A percentile compares a stretch with the other conserved stretches of the same genome.
These are phyloP conservation scores for Yamadazyma epiphylla DNA, from an alignment of 1,139 yeast species.

Conservation along the genomic window DNA sequence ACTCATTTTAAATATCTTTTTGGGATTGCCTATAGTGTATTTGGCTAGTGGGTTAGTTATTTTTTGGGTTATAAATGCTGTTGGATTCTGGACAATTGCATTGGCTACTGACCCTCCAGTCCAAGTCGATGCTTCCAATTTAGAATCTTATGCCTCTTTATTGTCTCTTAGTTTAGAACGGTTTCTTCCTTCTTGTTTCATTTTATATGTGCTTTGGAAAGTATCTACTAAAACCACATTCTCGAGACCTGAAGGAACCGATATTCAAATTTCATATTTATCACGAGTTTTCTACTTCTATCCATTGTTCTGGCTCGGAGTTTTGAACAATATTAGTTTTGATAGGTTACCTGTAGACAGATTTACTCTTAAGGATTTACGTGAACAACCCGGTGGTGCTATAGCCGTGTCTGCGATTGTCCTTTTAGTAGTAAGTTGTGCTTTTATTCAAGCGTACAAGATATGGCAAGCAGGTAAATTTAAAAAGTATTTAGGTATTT, in stretches of 20 bases:
- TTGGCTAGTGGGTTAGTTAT: slow-evolving; percentile 52
- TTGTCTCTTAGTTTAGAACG: slow-evolving; percentile 72
- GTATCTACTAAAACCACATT: slow-evolving; percentile 43
- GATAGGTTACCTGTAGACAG: slow-evolving; percentile 87
- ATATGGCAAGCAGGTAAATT: slow-evolving; percentile 82
- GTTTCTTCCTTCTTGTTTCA: slow-evolving; percentile 70
- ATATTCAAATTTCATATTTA: slow-evolving; percentile 30
- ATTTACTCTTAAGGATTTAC: slow-evolving; percentile 65
- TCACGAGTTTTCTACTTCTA: slow-evolving; percentile 67
- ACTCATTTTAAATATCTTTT: slow-evolving; percentile 51
- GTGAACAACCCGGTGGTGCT: slow-evolving; percentile 73
- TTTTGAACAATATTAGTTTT: slow-evolving; percentile 81
- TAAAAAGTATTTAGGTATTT: slow-evolving; percentile 50
- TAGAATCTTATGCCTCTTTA: slow-evolving; percentile 54
- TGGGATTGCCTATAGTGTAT: slow-evolving; percentile 59
- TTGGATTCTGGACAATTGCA: slow-evolving; percentile 86
- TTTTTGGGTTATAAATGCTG: slow-evolving; percentile 58
- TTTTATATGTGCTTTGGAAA: slow-evolving; percentile 71
- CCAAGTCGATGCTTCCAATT: slow-evolving; percentile 48
- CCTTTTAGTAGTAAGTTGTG: slow-evolving; percentile 46
- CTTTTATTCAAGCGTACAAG: slow-evolving; percentile 68
- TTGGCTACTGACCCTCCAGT: slow-evolving; percentile 83
- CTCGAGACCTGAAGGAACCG: slow-evolving; percentile 17
- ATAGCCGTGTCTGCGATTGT: slow-evolving; percentile 56
- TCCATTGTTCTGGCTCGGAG: slow-evolving; percentile 80